These are phyloP conservation scores for Mycena alexandri DNA, from an alignment of 768 basidiomycete species.

Conservation along the genomic window DNA sequence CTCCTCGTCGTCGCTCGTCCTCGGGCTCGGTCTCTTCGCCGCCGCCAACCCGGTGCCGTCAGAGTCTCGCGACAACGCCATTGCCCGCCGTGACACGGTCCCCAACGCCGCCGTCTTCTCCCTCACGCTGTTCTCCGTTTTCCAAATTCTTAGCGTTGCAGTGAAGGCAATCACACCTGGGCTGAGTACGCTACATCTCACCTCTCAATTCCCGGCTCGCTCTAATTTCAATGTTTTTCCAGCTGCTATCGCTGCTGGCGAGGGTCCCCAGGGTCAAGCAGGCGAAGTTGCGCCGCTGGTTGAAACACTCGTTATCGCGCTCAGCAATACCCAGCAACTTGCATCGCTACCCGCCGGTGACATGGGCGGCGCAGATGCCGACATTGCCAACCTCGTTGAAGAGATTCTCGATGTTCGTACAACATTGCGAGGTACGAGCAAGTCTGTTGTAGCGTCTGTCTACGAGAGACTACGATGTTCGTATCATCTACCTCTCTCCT, in stretches of 20 bases:
- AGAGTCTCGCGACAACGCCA: no score
- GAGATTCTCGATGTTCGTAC: constrained; percentile 1
- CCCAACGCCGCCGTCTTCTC: no score
- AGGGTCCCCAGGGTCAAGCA: constrained; percentile 2
- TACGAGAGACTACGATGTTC: no score
- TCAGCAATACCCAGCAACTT: constrained; percentile 15
- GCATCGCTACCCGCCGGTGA: constrained; percentile 8
- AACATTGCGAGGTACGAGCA: no score
- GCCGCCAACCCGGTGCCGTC: no score
- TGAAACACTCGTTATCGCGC: neutral
- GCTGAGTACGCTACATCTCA: neutral
- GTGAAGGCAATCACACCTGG: neutral
- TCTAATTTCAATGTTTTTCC: neutral
- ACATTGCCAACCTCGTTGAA: constrained; percentile 13
- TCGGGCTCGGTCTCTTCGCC: no score
- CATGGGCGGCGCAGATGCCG: constrained; percentile 11
- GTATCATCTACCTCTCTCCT: no score
- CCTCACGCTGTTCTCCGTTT: no score
- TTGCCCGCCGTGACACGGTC: no score
- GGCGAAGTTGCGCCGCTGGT: constrained; percentile 16
- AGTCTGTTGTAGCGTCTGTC: no score
- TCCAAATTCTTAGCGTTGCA: no score
- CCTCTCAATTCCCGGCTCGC: neutral
- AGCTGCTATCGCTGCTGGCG: constrained; percentile 4
- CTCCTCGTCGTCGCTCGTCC: neutral